These are phyloP conservation scores for Calonectria crousiana DNA, from an alignment of 2,329 filamentous ascomycete genomes.

Conservation along the genomic window DNA sequence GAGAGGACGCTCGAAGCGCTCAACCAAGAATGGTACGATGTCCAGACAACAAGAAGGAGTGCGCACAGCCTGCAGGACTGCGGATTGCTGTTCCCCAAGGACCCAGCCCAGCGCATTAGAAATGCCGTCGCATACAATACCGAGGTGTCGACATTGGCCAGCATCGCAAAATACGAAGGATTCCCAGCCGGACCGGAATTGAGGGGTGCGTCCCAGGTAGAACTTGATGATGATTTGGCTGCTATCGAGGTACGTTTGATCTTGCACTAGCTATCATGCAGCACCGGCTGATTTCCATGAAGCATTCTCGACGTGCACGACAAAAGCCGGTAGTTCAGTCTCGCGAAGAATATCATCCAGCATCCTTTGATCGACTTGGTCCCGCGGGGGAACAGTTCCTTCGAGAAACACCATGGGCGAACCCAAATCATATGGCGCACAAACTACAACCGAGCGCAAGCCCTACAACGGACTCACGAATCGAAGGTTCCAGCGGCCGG, in stretches of 20 bases:
- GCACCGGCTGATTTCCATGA: slow-evolving; percentile 32
- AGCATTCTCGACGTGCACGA: slow-evolving; percentile 51
- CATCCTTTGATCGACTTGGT: slow-evolving; percentile 64
- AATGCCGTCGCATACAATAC: slow-evolving; percentile 94
- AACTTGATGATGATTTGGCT: slow-evolving; percentile 88
- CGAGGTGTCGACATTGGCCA: slow-evolving; percentile 91
- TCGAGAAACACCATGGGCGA: slow-evolving; percentile 92
- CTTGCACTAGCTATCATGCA: slow-evolving; percentile 31
- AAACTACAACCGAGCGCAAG: slow-evolving; percentile 56
- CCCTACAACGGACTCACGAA: slow-evolving; percentile 27
- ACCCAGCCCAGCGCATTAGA: slow-evolving; percentile 80
- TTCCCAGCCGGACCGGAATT: slow-evolving; percentile 96
- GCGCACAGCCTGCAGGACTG: slow-evolving; percentile 86
- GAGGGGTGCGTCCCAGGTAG: slow-evolving; percentile 75
- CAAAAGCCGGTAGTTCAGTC: slow-evolving; percentile 56
- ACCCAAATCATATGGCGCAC: slow-evolving; percentile 84
- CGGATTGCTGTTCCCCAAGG: slow-evolving; percentile 82
- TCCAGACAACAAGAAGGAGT: slow-evolving; percentile 88
- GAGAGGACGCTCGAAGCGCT: slow-evolving; percentile 84
- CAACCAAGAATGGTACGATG: slow-evolving; percentile 91
- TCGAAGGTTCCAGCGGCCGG: slow-evolving; percentile 32
- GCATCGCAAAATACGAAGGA: slow-evolving; percentile 93
- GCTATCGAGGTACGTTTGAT: slow-evolving; percentile 79
- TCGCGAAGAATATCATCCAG: slow-evolving; percentile 61
- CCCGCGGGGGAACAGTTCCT: slow-evolving; percentile 88